These are phyloP conservation scores for Neurospora sp. DNA, from an alignment of 495 filamentous ascomycete genomes.

Conservation along the genomic window DNA sequence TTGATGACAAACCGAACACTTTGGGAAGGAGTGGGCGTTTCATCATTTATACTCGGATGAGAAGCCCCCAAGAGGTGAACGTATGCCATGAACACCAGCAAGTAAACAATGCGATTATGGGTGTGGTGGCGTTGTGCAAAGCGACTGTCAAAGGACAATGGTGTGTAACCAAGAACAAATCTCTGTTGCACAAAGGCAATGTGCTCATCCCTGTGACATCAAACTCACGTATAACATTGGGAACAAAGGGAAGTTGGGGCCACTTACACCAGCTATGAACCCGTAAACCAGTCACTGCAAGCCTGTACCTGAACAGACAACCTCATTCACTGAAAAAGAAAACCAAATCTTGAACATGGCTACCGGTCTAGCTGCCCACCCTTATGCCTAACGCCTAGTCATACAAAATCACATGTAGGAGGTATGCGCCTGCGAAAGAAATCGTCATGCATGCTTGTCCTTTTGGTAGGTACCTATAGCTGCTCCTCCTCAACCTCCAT, in stretches of 20 bases:
- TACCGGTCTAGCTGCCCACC: slow-evolving; percentile 15
- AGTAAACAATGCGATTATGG: background rate
- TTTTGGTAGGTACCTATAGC: slow-evolving; percentile 15
- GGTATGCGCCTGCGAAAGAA: background rate
- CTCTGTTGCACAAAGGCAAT: background rate
- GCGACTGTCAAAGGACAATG: background rate
- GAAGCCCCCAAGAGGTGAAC: background rate
- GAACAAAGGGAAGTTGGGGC: background rate
- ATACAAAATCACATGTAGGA: slow-evolving; percentile 14
- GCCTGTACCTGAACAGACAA: background rate
- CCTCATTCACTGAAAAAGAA: background rate
- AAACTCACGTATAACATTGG: background rate
- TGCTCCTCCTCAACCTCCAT: slow-evolving; percentile 46
- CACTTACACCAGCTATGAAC: background rate
- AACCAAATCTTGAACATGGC: slow-evolving; percentile 10
- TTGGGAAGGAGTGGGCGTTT: background rate
- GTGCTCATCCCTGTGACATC: background rate
- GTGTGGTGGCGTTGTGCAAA: background rate
- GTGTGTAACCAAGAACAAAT: background rate
- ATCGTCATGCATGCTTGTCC: background rate
- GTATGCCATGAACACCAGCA: background rate
- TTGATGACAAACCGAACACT: background rate
- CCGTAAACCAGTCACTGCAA: background rate
- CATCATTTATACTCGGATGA: background rate
- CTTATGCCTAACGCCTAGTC: slow-evolving; percentile 23